Evolutionary conservation across 257 asterid species (phyloP), one percentile per base, ranked within the genome.

Genomic region (Solanum habrochaites): DNA sequence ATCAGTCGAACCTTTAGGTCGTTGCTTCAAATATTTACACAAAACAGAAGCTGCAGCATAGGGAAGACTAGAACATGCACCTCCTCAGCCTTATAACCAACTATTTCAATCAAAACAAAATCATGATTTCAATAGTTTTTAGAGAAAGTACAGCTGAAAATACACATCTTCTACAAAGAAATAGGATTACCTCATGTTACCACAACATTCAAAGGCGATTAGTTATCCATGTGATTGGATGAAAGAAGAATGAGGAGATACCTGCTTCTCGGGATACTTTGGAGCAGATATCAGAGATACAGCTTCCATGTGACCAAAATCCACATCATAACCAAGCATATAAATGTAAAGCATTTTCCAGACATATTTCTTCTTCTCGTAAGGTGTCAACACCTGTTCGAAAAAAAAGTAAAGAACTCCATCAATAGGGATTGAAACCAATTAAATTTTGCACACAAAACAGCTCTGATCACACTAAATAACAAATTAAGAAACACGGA

Each of bases 251-350:
- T 9, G 80, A 73, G 87, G 45, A 78, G 3, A 52, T 89, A 96
- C 99, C 99, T 97, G 99, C 91, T 97, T 97, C 90, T 97, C 99
- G 83, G 99, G 99, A 89, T 97, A 97, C 90, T 96, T 97, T 27
- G 99, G 99, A 86, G 99, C 99, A 82, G 99, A 97, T 90, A 97
- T 93, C 90, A 97, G 88, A 85, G 99, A 96, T 89, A 97, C 99
- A 69, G 99, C 99, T 90, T 97, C 99, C 99, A 97, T 97, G 93
- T 97, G 99, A 87, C 99, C 99, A 92, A 97, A 97, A 92, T 97
- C 99, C 91, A 97, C 99, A 86, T 97, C 99, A 91, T 97, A 97
- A 47, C 99, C 99, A 80, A 97, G 98, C 99, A 97, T 97, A 70
- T 91, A 95, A 88, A 97, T 96, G 94, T 97, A 97, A 89, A 97